phyloP scores from a whole-genome alignment of 768 basidiomycete species.

The Tulasnella sp. region DNA sequence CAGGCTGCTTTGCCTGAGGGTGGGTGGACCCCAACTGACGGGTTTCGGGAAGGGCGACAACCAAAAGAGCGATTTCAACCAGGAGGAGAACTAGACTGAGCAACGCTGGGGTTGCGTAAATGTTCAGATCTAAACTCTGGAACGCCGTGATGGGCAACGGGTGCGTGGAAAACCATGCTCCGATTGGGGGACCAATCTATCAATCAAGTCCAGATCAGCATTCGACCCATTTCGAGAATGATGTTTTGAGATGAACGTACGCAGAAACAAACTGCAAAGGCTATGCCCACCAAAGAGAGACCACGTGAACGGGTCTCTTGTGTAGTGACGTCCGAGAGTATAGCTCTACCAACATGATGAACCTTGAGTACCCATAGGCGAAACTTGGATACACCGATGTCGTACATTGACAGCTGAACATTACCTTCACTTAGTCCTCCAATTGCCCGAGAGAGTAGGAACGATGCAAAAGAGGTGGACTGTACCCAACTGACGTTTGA shows the following conservation, averaged over 20 bases:
- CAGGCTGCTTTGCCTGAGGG: slow-evolving; percentile 27
- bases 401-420: slow-evolving; percentile 89
- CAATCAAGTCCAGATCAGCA: not conserved
- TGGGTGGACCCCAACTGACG: slow-evolving; percentile 23
- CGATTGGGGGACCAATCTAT: slow-evolving; percentile 78
- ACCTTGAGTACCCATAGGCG: not conserved
- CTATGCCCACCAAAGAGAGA: slow-evolving; percentile 87
- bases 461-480: slow-evolving; percentile 83
- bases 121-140: slow-evolving; percentile 51
- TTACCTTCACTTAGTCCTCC: slow-evolving; percentile 96
- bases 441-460: slow-evolving; percentile 78
- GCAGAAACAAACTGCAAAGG: slow-evolving; percentile 91
- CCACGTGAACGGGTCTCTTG: slow-evolving; percentile 70
- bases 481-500: slow-evolving; percentile 58
- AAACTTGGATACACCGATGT: not conserved
- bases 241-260: not conserved
- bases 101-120: slow-evolving; percentile 83
- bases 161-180: slow-evolving; percentile 89
- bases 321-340: slow-evolving; percentile 82
- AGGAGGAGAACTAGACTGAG: slow-evolving; percentile 68
- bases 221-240: not conserved
- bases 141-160: slow-evolving; percentile 51
- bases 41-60: slow-evolving; percentile 74
- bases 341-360: slow-evolving; percentile 47
- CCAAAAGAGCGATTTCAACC: slow-evolving; percentile 70